phyloP scores from a whole-genome alignment of 441 rosid species.

The Adansonia rubrostipa region DNA sequence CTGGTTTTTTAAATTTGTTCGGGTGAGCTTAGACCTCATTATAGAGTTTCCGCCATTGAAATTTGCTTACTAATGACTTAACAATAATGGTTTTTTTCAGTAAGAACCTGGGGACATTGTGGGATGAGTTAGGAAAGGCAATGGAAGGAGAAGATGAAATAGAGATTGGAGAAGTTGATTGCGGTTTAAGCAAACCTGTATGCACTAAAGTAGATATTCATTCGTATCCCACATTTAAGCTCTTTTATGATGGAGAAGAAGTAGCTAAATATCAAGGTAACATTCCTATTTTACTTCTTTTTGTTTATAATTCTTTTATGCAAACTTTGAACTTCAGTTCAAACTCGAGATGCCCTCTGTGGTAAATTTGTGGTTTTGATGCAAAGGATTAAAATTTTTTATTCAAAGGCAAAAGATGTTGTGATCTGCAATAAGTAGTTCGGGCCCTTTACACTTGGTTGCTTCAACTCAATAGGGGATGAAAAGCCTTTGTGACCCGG shows the following conservation, averaged over 20 bases:
- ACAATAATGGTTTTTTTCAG: constrained; percentile 44
- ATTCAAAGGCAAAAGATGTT: constrained; percentile 1
- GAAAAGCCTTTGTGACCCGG: background rate
- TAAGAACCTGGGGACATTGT: constrained; percentile 84
- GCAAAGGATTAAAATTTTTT: constrained; percentile 11
- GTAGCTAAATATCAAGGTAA: constrained; percentile 91
- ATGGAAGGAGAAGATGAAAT: constrained; percentile 96
- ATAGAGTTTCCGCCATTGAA: constrained; percentile 4
- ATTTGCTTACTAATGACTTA: constrained; percentile 20
- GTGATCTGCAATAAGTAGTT: background rate
- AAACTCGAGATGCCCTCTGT: background rate
- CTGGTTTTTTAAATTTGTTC: background rate
- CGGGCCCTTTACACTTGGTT: background rate
- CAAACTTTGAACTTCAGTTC: background rate
- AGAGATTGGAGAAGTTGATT: constrained; percentile 96
- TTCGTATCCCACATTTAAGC: constrained; percentile 93
- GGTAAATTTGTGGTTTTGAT: background rate
- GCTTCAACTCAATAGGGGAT: background rate
- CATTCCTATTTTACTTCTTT: constrained; percentile 4
- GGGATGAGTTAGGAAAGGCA: constrained; percentile 87
- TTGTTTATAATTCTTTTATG: background rate
- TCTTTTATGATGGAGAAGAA: constrained; percentile 90
- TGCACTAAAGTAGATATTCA: constrained; percentile 89
- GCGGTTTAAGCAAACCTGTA: constrained; percentile 71
- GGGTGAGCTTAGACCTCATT: background rate